These are phyloP conservation scores for Tolypocladium cylindrosporum DNA, from an alignment of 2,329 filamentous ascomycete genomes.

Conservation along the genomic window DNA sequence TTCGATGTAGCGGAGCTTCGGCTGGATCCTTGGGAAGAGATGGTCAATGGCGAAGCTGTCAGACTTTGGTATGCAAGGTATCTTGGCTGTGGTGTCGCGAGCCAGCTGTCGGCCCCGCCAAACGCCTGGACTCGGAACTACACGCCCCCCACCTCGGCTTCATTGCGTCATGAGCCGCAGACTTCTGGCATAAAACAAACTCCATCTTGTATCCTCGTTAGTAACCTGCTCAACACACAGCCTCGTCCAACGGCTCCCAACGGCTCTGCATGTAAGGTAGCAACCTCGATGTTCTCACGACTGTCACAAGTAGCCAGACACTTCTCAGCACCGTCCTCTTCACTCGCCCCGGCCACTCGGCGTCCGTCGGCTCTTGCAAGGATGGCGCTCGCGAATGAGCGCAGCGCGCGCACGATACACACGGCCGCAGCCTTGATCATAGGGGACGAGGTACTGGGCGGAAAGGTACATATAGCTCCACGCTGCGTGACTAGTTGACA, in stretches of 20 bases:
- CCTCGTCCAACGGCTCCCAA: background rate
- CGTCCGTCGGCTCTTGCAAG: constrained; percentile 13
- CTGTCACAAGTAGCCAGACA: constrained; percentile 66
- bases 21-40: background rate
- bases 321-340: constrained; percentile 29
- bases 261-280: background rate
- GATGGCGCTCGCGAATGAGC: constrained; percentile 35
- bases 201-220: background rate
- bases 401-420: constrained; percentile 60
- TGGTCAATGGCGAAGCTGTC: background rate
- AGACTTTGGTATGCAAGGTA: background rate
- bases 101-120: background rate
- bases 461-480: constrained; percentile 57
- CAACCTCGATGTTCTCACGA: constrained; percentile 58
- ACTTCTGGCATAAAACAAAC: background rate
- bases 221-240: background rate
- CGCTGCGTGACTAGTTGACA: background rate
- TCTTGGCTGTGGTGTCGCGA: background rate
- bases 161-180: background rate
- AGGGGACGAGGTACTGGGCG: constrained; percentile 91
- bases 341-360: constrained; percentile 19
- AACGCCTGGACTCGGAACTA: background rate
- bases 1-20: background rate
- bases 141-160: background rate
- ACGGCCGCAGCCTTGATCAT: constrained; percentile 92